Evolutionary conservation across 2,329 filamentous ascomycete species (phyloP).

Genomic region (Cercospora zeina): DNA sequence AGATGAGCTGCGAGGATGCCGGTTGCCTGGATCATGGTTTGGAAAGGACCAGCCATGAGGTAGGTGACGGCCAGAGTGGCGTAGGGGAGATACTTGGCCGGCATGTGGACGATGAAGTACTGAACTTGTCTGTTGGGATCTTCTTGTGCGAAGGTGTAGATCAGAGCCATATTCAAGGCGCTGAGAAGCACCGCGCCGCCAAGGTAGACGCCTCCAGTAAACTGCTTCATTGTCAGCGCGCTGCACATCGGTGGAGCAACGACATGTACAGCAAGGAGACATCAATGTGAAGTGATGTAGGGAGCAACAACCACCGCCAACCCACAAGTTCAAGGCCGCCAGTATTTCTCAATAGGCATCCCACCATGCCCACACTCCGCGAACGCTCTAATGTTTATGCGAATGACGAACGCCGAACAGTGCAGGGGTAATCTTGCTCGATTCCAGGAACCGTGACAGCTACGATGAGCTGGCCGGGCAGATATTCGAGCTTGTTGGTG

Average conservation of each 20-base stretch:
- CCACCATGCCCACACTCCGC: constrained; percentile 55
- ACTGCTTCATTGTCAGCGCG: constrained; percentile 35
- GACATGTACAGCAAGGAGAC: constrained; percentile 8
- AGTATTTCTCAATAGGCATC: constrained; percentile 54
- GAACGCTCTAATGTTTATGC: constrained; percentile 49
- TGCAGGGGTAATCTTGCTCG: constrained; percentile 57
- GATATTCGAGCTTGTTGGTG: constrained; percentile 58
- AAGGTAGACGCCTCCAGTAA: constrained; percentile 50
- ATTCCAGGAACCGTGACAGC: constrained; percentile 58
- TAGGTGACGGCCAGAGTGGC: constrained; percentile 75
- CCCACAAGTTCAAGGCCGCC: constrained; percentile 56
- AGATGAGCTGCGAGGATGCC: constrained; percentile 87
- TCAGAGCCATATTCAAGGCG: constrained; percentile 73
- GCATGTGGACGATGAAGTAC: constrained; percentile 82
- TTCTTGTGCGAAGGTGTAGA: constrained; percentile 84
- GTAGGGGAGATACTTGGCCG: constrained; percentile 76
- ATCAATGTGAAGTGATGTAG: constrained; percentile 55
- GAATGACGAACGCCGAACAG: constrained; percentile 53
- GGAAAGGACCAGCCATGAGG: constrained; percentile 61
- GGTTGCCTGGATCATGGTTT: constrained; percentile 64
- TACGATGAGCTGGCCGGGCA: constrained; percentile 54
- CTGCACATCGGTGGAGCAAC: constrained; percentile 2
- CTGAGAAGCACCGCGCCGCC: constrained; percentile 54
- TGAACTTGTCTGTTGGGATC: constrained; percentile 72
- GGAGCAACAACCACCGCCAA: constrained; percentile 61